Conservation (phyloP, 495 filamentous ascomycete genomes). For the Parachaetomium inaequale region DNA sequence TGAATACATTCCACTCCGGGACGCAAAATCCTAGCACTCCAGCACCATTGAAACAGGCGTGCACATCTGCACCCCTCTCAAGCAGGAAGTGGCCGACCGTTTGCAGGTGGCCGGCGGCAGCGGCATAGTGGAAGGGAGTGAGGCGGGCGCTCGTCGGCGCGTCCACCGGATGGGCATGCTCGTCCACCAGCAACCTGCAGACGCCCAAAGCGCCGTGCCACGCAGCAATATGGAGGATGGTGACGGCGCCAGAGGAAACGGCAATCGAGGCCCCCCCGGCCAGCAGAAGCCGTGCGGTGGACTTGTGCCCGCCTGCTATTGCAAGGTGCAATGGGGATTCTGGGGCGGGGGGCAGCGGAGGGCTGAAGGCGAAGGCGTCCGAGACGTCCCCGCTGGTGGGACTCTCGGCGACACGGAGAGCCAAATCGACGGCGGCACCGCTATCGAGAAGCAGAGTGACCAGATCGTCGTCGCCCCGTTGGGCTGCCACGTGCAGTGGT, state of each 20-base stretch:
- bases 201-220: neutral
- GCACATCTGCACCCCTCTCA: neutral
- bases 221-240: neutral
- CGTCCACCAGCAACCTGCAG: neutral
- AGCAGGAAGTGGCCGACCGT: neutral
- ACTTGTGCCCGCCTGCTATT: neutral
- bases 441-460: neutral
- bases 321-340: neutral
- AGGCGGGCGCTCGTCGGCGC: neutral
- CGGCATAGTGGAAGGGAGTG: neutral
- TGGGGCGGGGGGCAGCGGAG: too few relatives aligned
- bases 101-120: neutral
- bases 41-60: neutral
- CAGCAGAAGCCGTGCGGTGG: neutral
- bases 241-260: neutral
- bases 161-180: neutral
- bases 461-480: neutral
- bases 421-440: neutral
- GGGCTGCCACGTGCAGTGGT: constrained; percentile 1
- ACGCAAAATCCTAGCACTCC: too few relatives aligned
- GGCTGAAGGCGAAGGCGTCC: too few relatives aligned
- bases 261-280: neutral
- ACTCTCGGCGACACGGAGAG: neutral
- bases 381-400: too few relatives aligned
- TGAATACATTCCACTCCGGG: neutral